A percentile compares a stretch with the other conserved stretches of the same genome.
phyloP scores from a whole-genome alignment of 495 filamentous ascomycete species.

The Penicillium egyptiacum region DNA sequence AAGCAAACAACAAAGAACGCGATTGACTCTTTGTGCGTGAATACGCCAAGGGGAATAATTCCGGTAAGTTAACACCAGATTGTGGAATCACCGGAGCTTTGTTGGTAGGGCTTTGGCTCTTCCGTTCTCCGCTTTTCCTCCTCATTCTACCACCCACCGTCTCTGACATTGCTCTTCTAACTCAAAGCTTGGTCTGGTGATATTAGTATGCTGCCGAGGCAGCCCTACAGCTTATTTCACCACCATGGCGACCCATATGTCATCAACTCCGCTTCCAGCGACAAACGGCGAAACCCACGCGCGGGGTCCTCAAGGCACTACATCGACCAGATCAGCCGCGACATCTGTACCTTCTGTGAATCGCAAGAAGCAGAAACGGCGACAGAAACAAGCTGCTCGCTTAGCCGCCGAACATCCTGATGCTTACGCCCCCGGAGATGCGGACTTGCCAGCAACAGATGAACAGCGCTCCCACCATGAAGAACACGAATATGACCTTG shows the following conservation, averaged over 20 bases:
- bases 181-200: background rate
- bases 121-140: conserved; percentile 34
- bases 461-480: conserved; percentile 34
- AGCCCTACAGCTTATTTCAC: conserved; percentile 22
- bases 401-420: conserved; percentile 56
- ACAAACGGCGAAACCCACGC: conserved; percentile 36
- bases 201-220: conserved; percentile 23
- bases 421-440: conserved; percentile 24
- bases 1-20: conserved; percentile 17
- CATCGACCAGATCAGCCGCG: conserved; percentile 32
- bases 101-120: conserved; percentile 35
- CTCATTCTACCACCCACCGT: conserved; percentile 24
- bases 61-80: conserved; percentile 20
- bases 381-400: conserved; percentile 72
- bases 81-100: conserved; percentile 35
- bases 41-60: conserved; percentile 16
- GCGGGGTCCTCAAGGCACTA: conserved; percentile 31
- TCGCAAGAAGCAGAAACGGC: conserved; percentile 88
- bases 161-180: conserved; percentile 9
- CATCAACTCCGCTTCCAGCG: conserved; percentile 36
- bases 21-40: conserved; percentile 6
- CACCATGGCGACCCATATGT: conserved; percentile 37
- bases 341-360: conserved; percentile 56
- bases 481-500: conserved; percentile 30
- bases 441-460: conserved; percentile 23